These are phyloP conservation scores for Xylaria sp. DNA, from an alignment of 2,329 filamentous ascomycete genomes.

Conservation along the genomic window DNA sequence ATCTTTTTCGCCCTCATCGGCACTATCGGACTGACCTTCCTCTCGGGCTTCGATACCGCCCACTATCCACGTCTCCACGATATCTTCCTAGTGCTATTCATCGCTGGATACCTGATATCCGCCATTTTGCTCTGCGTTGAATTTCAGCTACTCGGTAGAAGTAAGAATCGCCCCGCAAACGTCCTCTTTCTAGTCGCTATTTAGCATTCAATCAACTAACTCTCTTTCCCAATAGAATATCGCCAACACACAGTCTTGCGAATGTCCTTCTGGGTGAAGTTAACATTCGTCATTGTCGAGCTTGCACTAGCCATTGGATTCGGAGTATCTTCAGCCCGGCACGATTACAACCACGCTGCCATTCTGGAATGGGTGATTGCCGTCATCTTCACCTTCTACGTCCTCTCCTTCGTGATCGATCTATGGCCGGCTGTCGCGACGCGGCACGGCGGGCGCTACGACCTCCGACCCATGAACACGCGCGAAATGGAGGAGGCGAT, in stretches of 20 bases:
- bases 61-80: constrained; percentile 75
- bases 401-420: constrained; percentile 88
- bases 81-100: constrained; percentile 83
- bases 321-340: constrained; percentile 63
- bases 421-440: constrained; percentile 80
- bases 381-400: constrained; percentile 88
- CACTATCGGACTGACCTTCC: constrained; percentile 80
- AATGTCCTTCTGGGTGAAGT: constrained; percentile 87
- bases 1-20: constrained; percentile 79
- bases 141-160: constrained; percentile 85
- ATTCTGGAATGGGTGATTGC: constrained; percentile 83
- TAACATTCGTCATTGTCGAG: constrained; percentile 85
- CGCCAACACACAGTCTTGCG: constrained; percentile 79
- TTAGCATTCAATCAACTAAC: constrained; percentile 7
- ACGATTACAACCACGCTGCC: constrained; percentile 73
- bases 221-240: constrained; percentile 64
- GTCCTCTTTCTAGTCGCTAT: not conserved
- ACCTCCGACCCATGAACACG: constrained; percentile 42
- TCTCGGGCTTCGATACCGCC: constrained; percentile 88
- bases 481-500: constrained; percentile 46
- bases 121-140: constrained; percentile 92
- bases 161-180: constrained; percentile 55
- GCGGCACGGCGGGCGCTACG: constrained; percentile 40
- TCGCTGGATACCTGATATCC: constrained; percentile 84
- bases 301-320: constrained; percentile 79